Evolutionary conservation across 495 filamentous ascomycete genomes (phyloP).

Genomic region (Trichoderma virens): DNA sequence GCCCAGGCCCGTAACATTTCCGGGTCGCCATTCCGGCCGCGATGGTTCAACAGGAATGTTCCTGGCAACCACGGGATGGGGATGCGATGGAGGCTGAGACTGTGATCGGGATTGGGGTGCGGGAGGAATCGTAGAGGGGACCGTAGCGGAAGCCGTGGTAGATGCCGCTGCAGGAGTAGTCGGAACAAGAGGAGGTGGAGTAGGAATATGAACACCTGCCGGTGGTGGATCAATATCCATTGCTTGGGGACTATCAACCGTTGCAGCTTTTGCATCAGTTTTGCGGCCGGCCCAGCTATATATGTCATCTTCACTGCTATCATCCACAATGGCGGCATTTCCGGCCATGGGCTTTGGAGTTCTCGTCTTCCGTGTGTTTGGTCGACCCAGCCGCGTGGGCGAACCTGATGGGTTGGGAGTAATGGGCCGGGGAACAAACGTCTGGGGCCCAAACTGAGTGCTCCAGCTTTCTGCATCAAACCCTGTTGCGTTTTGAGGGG

Average conservation of each 20-base stretch:
- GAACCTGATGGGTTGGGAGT: slow-evolving; percentile 25
- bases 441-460: slow-evolving; percentile 53
- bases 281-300: slow-evolving; percentile 17
- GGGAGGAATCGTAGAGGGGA: background rate
- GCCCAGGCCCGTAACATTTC: slow-evolving; percentile 27
- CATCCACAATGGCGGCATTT: slow-evolving; percentile 38
- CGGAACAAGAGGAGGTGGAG: background rate
- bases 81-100: slow-evolving; percentile 14
- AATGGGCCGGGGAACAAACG: slow-evolving; percentile 39
- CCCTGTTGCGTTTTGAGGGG: slow-evolving; percentile 21
- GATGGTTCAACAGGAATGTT: slow-evolving; percentile 40
- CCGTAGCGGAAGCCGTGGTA: slow-evolving; percentile 1
- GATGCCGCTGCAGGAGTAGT: background rate
- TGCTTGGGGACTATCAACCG: slow-evolving; percentile 34
- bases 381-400: slow-evolving; percentile 23
- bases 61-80: slow-evolving; percentile 26
- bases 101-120: background rate
- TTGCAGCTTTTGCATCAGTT: slow-evolving; percentile 14
- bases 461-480: slow-evolving; percentile 64
- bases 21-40: slow-evolving; percentile 42
- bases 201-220: background rate
- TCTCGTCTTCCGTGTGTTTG: slow-evolving; percentile 9
- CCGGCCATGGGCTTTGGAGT: slow-evolving; percentile 28
- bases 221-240: slow-evolving; percentile 50
- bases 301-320: slow-evolving; percentile 26